Percentiles rank a stretch among this genome's conserved stretches.
Conservation (phyloP, 2,329 filamentous ascomycete genomes). For the Aureobasidium zeae region DNA sequence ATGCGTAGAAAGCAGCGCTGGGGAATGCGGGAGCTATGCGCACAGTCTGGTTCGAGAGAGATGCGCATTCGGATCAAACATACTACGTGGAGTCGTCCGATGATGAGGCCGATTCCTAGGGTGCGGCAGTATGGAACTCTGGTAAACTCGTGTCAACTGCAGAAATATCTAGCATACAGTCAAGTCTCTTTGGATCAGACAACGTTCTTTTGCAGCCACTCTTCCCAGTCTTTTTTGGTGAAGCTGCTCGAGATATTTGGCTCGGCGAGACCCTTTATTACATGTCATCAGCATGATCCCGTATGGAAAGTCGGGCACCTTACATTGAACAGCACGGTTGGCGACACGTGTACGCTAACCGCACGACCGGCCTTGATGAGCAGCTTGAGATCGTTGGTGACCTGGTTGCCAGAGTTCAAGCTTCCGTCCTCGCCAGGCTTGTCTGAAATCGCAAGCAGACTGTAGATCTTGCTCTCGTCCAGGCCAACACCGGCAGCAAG, state of each 20-base stretch:
- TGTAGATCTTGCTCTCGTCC: conserved; percentile 60
- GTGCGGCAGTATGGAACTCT: no score
- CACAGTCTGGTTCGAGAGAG: no score
- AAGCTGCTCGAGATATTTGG: conserved; percentile 71
- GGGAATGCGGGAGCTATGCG: no score
- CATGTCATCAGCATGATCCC: conserved; percentile 17
- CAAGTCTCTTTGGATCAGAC: no score
- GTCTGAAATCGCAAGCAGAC: conserved; percentile 58
- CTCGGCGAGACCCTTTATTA: conserved; percentile 55
- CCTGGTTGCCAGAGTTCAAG: conserved; percentile 69
- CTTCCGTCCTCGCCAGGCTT: conserved; percentile 57
- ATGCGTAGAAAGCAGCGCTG: no score
- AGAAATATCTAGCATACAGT: no score
- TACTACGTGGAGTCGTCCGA: no score
- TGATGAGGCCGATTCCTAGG: no score
- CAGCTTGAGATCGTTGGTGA: conserved; percentile 78
- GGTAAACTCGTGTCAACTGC: no score
- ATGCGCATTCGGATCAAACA: no score
- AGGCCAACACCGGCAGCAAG: conserved; percentile 63
- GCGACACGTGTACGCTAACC: conserved; percentile 79
- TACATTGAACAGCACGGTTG: conserved; percentile 78
- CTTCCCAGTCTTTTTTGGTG: conserved; percentile 70
- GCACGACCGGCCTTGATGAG: conserved; percentile 59
- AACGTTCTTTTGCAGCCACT: conserved; percentile 65
- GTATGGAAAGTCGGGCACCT: conserved; percentile 10